These are phyloP conservation scores for Penicillium turbatum DNA, from an alignment of 495 filamentous ascomycete genomes.

Conservation along the genomic window DNA sequence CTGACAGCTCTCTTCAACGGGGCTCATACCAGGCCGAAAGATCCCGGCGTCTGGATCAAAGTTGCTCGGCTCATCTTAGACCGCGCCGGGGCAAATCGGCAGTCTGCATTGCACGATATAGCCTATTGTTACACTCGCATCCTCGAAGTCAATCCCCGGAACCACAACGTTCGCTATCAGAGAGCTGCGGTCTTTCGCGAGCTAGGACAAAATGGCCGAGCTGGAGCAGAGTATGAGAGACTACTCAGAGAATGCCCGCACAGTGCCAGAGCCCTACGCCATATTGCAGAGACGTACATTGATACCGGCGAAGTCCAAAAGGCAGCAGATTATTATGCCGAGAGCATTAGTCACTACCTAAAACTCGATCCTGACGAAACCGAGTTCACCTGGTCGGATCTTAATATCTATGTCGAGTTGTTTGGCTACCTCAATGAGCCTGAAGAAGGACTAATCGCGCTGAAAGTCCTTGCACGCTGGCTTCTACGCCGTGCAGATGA, in stretches of 20 bases:
- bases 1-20: constrained; percentile 65
- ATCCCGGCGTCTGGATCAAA: constrained; percentile 62
- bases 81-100: constrained; percentile 50
- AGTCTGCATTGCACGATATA: constrained; percentile 50
- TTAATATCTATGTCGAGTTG: constrained; percentile 80
- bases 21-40: constrained; percentile 65
- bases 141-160: constrained; percentile 54
- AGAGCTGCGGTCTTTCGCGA: constrained; percentile 57
- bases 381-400: constrained; percentile 73
- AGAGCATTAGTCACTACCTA: constrained; percentile 54
- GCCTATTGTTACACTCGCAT: constrained; percentile 68
- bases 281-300: constrained; percentile 61
- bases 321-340: constrained; percentile 58
- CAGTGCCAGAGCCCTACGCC: constrained; percentile 56
- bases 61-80: constrained; percentile 64
- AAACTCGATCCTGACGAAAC: constrained; percentile 44
- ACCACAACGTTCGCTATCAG: constrained; percentile 56
- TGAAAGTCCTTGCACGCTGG: constrained; percentile 75
- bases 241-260: constrained; percentile 56
- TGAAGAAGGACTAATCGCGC: constrained; percentile 57
- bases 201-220: constrained; percentile 51
- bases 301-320: constrained; percentile 52
- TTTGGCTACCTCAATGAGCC: constrained; percentile 59
- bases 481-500: constrained; percentile 72
- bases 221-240: constrained; percentile 58